Conservation (phyloP, 768 basidiomycete genomes). For the Auricularia sp. region DNA sequence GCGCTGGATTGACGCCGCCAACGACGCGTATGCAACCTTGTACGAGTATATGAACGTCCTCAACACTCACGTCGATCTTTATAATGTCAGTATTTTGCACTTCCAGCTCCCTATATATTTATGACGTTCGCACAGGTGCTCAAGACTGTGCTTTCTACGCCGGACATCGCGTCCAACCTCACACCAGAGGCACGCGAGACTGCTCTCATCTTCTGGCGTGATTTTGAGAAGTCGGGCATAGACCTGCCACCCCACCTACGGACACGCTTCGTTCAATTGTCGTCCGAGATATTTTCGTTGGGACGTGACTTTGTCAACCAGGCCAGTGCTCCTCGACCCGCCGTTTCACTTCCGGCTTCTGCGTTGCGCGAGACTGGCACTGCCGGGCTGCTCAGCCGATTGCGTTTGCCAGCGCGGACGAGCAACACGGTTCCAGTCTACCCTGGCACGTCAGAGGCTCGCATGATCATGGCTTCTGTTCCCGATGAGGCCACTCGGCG, state of each 20-base stretch:
- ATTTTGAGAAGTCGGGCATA: constrained; percentile 96
- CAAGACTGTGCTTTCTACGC: constrained; percentile 57
- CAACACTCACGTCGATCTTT: constrained; percentile 87
- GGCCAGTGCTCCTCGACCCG: constrained; percentile 49
- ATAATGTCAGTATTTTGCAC: constrained; percentile 50
- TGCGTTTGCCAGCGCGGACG: constrained; percentile 3
- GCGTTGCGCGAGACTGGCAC: constrained; percentile 44
- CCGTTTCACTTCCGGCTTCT: constrained; percentile 54
- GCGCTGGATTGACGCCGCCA: constrained; percentile 73
- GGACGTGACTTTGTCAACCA: constrained; percentile 79
- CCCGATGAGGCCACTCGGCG: constrained; percentile 74
- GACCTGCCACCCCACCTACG: constrained; percentile 72
- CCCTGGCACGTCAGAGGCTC: constrained; percentile 80
- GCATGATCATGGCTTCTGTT: constrained; percentile 86
- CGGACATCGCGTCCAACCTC: constrained; percentile 52
- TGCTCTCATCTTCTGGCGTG: constrained; percentile 87
- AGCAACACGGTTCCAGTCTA: constrained; percentile 48
- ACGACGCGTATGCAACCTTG: constrained; percentile 79
- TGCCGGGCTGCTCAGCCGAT: constrained; percentile 15
- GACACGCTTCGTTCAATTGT: constrained; percentile 75
- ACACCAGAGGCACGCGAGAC: constrained; percentile 72
- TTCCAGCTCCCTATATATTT: constrained; percentile 7
- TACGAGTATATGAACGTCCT: constrained; percentile 97
- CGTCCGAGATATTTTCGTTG: constrained; percentile 78
- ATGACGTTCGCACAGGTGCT: constrained; percentile 41